Base-by-base conservation (phyloP, 1,284 basidiomycete species). In the Ganoderma leucocontextum region DNA sequence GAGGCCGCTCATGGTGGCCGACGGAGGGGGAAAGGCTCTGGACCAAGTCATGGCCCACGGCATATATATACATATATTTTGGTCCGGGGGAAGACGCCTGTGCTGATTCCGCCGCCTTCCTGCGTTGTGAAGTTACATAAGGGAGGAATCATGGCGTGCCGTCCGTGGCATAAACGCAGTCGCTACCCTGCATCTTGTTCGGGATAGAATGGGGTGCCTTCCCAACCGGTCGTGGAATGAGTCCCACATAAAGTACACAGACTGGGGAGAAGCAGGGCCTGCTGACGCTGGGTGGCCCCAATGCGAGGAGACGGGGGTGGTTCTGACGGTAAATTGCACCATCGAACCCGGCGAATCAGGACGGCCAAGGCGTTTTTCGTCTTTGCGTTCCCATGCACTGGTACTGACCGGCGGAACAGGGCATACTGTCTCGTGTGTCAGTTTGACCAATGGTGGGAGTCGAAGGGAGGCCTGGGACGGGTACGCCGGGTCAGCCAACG, bases 91-190 rank as follows among this genome's bases (percentile, higher is more conserved):
- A 58, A 58, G 55, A 22, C 55, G 55, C 35, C 33, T 17, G 12
- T 17, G 55, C 38, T 58, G 55, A 58, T 58, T 35, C n/a, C 55
- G 55, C 29, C 55, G 55, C 10, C 55, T 58, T 36, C 35, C 9
- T 10, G 33, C 35, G 55, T 58, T 22, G 55, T 33, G 55, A 58
- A 17, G 35, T 58, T 58, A 58, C 55, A 58, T 58, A 58, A 58
- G 35, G 13, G 15, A 9, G 10, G 22, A 55, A 55, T 35, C 29
- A 13, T 10, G 47, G 12, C 35, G 35, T 57, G 19, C 35, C 17
- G 17, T 10, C 15, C 55, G 33, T 29, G 29, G 33, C 29, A 38
- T 6, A 19, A 58, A 38, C 33, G n/a, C 35, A 38, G 19, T 58
- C 19, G 52, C 9, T 13, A 55, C 29, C 29, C 33, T 7, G 52